Evolutionary conservation across 2,329 filamentous ascomycete species (phyloP), one percentile per base, ranked within the genome.

Genomic region (Exophiala dermatitidis): DNA sequence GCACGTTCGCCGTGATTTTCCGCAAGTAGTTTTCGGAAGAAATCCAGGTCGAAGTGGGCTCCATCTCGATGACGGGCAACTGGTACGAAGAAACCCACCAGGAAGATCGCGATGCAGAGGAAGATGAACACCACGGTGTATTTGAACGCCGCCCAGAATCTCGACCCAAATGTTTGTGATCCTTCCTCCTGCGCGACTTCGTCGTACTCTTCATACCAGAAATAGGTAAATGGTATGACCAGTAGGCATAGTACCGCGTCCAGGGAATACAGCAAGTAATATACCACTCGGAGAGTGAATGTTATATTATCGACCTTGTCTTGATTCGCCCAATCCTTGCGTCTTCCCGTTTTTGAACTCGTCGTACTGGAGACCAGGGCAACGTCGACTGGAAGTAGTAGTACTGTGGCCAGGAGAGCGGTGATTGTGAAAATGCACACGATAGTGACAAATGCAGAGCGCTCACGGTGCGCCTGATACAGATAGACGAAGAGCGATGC

Each of bases 121-220:
- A 84, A 71, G 44, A 97, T 72, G 68, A 97, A 97, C 56, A 83
- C 85, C 46, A 90, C 72, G 0, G 93, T 96, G 72, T 96, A 97
- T 72, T 94, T 95, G 67, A 88, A 75, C 3, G 93, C 89, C n/a
- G 84, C 84, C 79, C 84, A 85, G 56, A 97, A 78, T 50, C 89
- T 81, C 65, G 82, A 80, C 4, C 77, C 78, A 54, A 85, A 70
- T 1, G 86, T 85, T 67, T 90, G 84, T 31, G 81, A 82, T 32
- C 88, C 87, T 56, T 88, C 81, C 64, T 95, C 88, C 33, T 85
- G 79, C 57, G 90, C 90, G 19, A 91, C 84, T 71, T 96, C 90
- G 65, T 96, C 91, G 61, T 95, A 95, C 70, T 97, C 93, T 69
- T 98, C 93, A 66, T 95, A 93, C 83, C 86, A 96, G 69, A 98